Evolutionary conservation across 164 flowering plant species (phyloP), one percentile per base, ranked within the genome.

Genomic region (Annona cherimola): DNA sequence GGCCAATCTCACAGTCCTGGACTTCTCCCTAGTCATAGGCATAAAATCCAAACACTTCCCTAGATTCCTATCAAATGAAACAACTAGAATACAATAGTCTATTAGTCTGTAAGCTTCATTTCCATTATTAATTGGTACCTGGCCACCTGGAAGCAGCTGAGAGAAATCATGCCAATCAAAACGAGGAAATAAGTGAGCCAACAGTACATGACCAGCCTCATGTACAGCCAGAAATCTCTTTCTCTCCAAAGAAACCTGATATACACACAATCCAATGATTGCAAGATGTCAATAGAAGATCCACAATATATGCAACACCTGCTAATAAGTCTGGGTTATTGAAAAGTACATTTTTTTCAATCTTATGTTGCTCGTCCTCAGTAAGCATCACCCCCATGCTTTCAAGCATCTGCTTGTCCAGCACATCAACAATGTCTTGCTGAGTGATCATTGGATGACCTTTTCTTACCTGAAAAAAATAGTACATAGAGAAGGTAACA

Each of bases 101-200:
- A 0, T 2, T 50, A 50, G 14, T 50, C 9, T 50, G 57, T 16
- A 50, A 12, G 16, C 35, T 66, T 26, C 35, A 41, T 40, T 12
- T 44, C 69, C 69, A 66, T n/a, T 6, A 44, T 16, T 18, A 60
- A 45, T 26, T n/a, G 46, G 43, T 73, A 91, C 99, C 92, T 91
- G 89, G 69, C 99, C 99, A 73, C 98, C 98, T 72, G 99, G 99
- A 40, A 95, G 84, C 68, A 95, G 90, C 84, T 95, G 99, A 67
- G 99, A 93, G 81, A 93, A 95, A 70, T 98, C 99, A 85, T 95
- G 98, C 97, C 98, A 93, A 79, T 95, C 99, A 85, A 85, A 93
- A 55, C 83, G 84, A 73, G 99, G 99, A 80, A 95, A 95, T 78
- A 95, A 77, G 79, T 95, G 99, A 72, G 99, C 99, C 75, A 95